phyloP scores from a whole-genome alignment of 441 rosid genomes.

The Biscutella laevigata region DNA sequence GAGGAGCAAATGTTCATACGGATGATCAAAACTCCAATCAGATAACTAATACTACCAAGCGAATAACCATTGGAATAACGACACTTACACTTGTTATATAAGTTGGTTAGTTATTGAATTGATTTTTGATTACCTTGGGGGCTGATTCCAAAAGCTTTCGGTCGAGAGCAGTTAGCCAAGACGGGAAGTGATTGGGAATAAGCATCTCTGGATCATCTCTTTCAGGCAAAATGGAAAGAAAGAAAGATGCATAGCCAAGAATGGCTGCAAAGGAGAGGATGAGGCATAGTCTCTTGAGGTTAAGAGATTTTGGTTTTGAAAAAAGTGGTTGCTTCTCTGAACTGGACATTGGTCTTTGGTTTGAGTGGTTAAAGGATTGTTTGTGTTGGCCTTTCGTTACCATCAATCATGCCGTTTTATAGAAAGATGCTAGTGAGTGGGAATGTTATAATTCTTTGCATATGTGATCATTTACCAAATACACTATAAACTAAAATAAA shows the following conservation, averaged over 20 bases:
- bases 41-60: no score
- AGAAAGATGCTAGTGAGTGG: slow-evolving; percentile 19
- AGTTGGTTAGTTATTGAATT: not conserved
- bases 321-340: slow-evolving; percentile 42
- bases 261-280: slow-evolving; percentile 36
- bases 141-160: slow-evolving; percentile 34
- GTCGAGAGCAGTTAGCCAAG: slow-evolving; percentile 45
- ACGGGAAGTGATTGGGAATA: slow-evolving; percentile 30
- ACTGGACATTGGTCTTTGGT: slow-evolving; percentile 14
- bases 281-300: slow-evolving; percentile 23
- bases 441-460: no score
- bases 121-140: slow-evolving; percentile 23
- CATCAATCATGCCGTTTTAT: slow-evolving; percentile 13
- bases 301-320: slow-evolving; percentile 28
- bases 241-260: slow-evolving; percentile 29
- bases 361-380: slow-evolving; percentile 10
- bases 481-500: no score
- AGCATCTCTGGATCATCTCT: slow-evolving; percentile 14
- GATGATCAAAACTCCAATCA: no score
- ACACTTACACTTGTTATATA: no score
- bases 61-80: no score
- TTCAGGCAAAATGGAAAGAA: slow-evolving; percentile 32
- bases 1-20: no score
- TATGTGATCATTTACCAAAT: no score
- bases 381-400: slow-evolving; percentile 18